phyloP scores from a whole-genome alignment of 1,284 basidiomycete genomes.

The Laetiporus sulphureus region DNA sequence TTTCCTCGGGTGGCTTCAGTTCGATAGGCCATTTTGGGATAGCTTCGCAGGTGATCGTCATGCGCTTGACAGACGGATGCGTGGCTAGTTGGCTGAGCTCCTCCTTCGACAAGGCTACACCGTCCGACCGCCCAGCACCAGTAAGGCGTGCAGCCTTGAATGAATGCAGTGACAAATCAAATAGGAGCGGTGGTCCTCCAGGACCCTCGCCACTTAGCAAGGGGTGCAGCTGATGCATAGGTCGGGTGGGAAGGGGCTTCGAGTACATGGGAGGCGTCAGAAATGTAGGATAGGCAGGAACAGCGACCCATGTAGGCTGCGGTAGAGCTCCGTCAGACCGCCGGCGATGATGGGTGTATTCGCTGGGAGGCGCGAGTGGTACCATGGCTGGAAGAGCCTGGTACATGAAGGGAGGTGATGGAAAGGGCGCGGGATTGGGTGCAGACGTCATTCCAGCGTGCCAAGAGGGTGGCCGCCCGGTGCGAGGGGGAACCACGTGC shows the following conservation, averaged over 20 bases:
- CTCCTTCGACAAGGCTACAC: constrained; percentile 30
- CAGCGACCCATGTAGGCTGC: constrained; percentile 19
- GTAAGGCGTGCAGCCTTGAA: constrained; percentile 39
- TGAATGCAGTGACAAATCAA: constrained; percentile 45
- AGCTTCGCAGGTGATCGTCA: constrained; percentile 50
- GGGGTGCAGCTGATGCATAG: constrained; percentile 37
- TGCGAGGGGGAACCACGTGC: constrained; percentile 11
- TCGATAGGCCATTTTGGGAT: constrained; percentile 59
- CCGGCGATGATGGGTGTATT: constrained; percentile 19
- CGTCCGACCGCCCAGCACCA: constrained; percentile 29
- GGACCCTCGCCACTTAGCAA: constrained; percentile 50
- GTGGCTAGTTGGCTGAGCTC: constrained; percentile 49
- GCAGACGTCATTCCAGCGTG: constrained; percentile 18
- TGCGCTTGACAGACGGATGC: constrained; percentile 45
- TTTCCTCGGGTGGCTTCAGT: constrained; percentile 32
- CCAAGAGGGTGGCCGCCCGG: constrained; percentile 24
- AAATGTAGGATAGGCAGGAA: constrained; percentile 18
- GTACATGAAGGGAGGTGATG: constrained; percentile 23
- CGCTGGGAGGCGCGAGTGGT: constrained; percentile 11
- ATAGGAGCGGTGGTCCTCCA: constrained; percentile 32
- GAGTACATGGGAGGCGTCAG: constrained; percentile 16
- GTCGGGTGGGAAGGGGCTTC: constrained; percentile 19
- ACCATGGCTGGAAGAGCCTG: constrained; percentile 20
- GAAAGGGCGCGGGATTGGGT: constrained; percentile 22
- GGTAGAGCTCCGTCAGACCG: constrained; percentile 24